These are phyloP conservation scores for Trichoderma breve DNA, from an alignment of 2,329 filamentous ascomycete genomes.

Conservation along the genomic window DNA sequence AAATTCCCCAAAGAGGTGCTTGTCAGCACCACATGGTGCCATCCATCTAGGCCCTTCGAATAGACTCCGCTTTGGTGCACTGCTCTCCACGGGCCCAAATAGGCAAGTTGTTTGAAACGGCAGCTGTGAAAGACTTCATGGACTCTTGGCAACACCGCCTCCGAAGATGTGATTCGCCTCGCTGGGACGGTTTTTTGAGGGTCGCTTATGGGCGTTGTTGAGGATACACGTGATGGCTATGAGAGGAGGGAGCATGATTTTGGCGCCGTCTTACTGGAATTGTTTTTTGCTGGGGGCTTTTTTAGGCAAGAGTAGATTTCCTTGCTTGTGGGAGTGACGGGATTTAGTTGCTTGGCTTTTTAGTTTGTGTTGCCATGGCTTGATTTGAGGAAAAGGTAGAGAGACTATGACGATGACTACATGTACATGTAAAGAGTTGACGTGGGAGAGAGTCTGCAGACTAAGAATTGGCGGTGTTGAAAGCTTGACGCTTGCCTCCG, in stretches of 20 bases:
- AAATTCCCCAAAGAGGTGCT: background rate
- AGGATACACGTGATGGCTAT: conserved; percentile 2
- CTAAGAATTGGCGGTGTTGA: background rate
- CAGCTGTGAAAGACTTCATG: background rate
- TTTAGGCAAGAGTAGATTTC: background rate
- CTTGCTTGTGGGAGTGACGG: background rate
- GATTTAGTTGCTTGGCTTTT: background rate
- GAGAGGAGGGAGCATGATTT: background rate
- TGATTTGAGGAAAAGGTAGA: background rate
- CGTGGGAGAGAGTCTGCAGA: background rate
- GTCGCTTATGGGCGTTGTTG: background rate
- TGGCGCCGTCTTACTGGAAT: background rate
- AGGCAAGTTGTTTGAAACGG: conserved; percentile 13
- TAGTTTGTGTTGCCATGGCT: background rate
- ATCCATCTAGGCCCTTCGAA: background rate
- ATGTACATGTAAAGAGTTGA: background rate
- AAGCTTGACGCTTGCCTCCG: background rate
- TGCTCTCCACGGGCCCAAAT: background rate
- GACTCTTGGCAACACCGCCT: conserved; percentile 6
- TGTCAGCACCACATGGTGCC: background rate
- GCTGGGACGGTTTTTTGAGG: background rate
- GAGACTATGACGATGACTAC: background rate
- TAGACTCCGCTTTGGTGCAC: background rate
- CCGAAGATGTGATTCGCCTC: background rate
- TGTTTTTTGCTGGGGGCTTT: background rate